phyloP scores from a whole-genome alignment of 2,329 filamentous ascomycete genomes.

The Teratosphaeria viscida region DNA sequence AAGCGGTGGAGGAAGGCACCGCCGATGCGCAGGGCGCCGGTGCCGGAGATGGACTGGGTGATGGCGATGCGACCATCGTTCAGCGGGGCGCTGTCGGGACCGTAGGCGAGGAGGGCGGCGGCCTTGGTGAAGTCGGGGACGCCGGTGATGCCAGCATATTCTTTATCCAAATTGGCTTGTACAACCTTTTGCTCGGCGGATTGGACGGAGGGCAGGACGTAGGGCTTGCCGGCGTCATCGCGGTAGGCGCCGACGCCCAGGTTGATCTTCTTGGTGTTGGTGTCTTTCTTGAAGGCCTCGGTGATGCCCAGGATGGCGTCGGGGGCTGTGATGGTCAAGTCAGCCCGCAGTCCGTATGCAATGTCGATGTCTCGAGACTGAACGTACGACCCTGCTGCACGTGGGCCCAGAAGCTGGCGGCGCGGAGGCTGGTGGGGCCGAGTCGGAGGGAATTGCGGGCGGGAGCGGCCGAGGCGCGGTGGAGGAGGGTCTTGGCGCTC shows the following conservation, averaged over 20 bases:
- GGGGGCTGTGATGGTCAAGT: conserved; percentile 74
- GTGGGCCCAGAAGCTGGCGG: conserved; percentile 63
- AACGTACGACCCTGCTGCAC: not conserved
- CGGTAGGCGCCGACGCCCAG: conserved; percentile 97
- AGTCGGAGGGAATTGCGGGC: conserved; percentile 28
- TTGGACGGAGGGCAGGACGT: conserved; percentile 87
- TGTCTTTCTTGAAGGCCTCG: conserved; percentile 97
- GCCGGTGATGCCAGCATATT: conserved; percentile 96
- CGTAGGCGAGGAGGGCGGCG: conserved; percentile 84
- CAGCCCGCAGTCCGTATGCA: not conserved
- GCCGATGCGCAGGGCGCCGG: conserved; percentile 87
- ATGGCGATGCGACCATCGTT: conserved; percentile 69
- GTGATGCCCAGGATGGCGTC: conserved; percentile 75
- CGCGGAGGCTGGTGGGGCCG: conserved; percentile 71
- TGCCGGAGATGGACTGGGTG: conserved; percentile 97
- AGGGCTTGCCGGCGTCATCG: conserved; percentile 95
- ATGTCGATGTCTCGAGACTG: no score
- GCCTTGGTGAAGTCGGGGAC: conserved; percentile 88
- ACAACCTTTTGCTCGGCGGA: conserved; percentile 82
- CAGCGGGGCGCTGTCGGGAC: conserved; percentile 65
- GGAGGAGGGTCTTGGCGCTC: conserved; percentile 21
- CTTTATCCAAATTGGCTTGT: conserved; percentile 73
- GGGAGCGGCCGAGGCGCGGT: conserved; percentile 19
- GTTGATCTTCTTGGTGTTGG: conserved; percentile 87
- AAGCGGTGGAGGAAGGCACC: conserved; percentile 86